A percentile compares a stretch with the other conserved stretches of the same genome.
Evolutionary conservation across 805 yeast species (phyloP).

Genomic region (Limtongozyma cylindracea): DNA sequence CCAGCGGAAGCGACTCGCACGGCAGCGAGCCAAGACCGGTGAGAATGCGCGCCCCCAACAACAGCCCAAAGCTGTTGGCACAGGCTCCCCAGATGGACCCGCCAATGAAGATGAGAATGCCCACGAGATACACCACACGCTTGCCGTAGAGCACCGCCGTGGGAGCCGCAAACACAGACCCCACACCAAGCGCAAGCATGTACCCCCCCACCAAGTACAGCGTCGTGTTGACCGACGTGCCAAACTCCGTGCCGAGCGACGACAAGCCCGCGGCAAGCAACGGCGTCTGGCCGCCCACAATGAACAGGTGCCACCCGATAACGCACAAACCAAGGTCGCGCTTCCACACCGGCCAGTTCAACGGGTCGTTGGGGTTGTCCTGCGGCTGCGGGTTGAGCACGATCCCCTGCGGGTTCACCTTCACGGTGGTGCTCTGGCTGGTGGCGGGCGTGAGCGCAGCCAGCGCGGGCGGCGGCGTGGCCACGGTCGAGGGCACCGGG

Average conservation of each 20-base stretch:
- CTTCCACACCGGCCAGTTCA: slow-evolving; percentile 39
- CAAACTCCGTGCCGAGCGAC: slow-evolving; percentile 14
- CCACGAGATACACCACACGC: slow-evolving; percentile 23
- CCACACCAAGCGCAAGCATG: slow-evolving; percentile 33
- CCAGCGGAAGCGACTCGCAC: slow-evolving; percentile 30
- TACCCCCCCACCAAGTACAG: slow-evolving; percentile 31
- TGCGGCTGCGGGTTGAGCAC: slow-evolving; percentile 37
- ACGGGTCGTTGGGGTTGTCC: slow-evolving; percentile 35
- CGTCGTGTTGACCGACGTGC: slow-evolving; percentile 12
- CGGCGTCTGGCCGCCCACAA: slow-evolving; percentile 40
- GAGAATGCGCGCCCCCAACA: slow-evolving; percentile 30
- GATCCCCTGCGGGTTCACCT: no score
- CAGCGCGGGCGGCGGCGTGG: no score
- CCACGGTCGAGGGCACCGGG: no score
- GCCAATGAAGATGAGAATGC: slow-evolving; percentile 19
- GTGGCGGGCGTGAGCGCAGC: no score
- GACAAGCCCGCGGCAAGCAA: slow-evolving; percentile 30
- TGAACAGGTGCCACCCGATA: slow-evolving; percentile 28
- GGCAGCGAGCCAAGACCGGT: slow-evolving; percentile 39
- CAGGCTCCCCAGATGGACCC: slow-evolving; percentile 30
- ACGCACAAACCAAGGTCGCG: slow-evolving; percentile 24
- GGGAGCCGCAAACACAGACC: slow-evolving; percentile 30
- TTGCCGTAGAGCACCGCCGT: slow-evolving; percentile 31
- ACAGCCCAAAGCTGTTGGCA: slow-evolving; percentile 18
- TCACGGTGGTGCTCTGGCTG: no score